Conservation (phyloP, 129 eudicot genomes). For the Flaveria trinervia region DNA sequence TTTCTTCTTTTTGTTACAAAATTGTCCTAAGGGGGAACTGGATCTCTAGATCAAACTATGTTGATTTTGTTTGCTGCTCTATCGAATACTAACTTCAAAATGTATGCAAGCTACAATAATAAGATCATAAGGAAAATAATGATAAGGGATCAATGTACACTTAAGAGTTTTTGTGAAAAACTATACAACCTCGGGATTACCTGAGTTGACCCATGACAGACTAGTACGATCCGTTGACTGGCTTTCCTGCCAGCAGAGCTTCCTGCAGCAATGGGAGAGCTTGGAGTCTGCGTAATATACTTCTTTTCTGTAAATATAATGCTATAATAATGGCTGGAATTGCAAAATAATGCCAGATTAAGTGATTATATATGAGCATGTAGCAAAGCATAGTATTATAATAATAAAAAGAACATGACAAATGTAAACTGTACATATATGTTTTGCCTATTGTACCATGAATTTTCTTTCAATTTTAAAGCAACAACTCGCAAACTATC, state of each 20-base stretch:
- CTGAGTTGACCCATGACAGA: slow-evolving; percentile 69
- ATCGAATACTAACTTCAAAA: neutral
- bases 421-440: neutral
- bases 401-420: slow-evolving; percentile 1
- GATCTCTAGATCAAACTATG: neutral
- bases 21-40: neutral
- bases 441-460: slow-evolving; percentile 7
- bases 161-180: neutral
- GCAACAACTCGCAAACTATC: slow-evolving; percentile 1
- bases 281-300: slow-evolving; percentile 61
- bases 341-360: slow-evolving; percentile 11
- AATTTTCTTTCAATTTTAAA: neutral
- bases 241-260: slow-evolving; percentile 86
- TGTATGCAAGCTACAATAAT: neutral
- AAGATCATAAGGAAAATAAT: neutral
- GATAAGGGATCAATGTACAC: neutral
- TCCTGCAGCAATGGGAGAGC: slow-evolving; percentile 79
- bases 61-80: neutral
- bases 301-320: neutral
- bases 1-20: neutral
- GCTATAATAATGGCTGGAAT: slow-evolving; percentile 4
- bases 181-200: slow-evolving; percentile 41
- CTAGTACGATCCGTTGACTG: slow-evolving; percentile 70
- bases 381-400: neutral
- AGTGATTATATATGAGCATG: slow-evolving; percentile 18